Percentiles rank a stretch among this genome's conserved stretches.
Evolutionary conservation across 768 basidiomycete genomes (phyloP).

Genomic region (Pleurotus giganteus): DNA sequence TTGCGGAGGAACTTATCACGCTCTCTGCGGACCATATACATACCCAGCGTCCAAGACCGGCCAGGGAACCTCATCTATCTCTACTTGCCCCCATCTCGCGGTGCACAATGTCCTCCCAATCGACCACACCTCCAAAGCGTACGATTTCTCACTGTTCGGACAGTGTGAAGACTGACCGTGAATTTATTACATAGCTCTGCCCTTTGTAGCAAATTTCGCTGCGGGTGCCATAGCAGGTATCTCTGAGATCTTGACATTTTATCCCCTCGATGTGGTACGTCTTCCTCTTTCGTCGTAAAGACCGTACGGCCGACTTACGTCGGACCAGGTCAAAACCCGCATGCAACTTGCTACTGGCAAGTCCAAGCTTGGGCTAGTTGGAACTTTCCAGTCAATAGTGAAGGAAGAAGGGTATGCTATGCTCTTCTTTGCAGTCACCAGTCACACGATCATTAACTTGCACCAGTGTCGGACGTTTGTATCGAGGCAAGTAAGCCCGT

Average conservation of each 20-base stretch:
- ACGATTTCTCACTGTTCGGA: conserved; percentile 7
- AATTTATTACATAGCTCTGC: conserved; percentile 52
- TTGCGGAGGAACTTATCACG: conserved; percentile 10
- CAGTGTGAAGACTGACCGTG: neutral
- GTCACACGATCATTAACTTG: conserved; percentile 17
- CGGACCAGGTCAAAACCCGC: conserved; percentile 86
- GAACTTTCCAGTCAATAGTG: conserved; percentile 80
- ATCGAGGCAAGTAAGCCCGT: conserved; percentile 60
- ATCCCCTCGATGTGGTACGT: conserved; percentile 92
- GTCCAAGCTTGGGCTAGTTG: conserved; percentile 70
- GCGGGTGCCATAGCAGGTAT: conserved; percentile 97
- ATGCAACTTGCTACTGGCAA: conserved; percentile 96
- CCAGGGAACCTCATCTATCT: neutral
- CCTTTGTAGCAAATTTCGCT: conserved; percentile 86
- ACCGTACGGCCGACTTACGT: conserved; percentile 2
- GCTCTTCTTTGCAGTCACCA: conserved; percentile 1
- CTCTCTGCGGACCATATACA: conserved; percentile 1
- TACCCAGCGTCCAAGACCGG: neutral
- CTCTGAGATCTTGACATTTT: conserved; percentile 81
- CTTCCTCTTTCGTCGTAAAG: neutral
- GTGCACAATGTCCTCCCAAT: conserved; percentile 9
- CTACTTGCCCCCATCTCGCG: neutral
- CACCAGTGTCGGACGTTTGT: conserved; percentile 79
- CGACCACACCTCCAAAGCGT: conserved; percentile 11
- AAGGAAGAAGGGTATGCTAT: conserved; percentile 81